Evolutionary conservation across 2,329 filamentous ascomycete genomes (phyloP).

Genomic region (Exophiala xenobiotica): DNA sequence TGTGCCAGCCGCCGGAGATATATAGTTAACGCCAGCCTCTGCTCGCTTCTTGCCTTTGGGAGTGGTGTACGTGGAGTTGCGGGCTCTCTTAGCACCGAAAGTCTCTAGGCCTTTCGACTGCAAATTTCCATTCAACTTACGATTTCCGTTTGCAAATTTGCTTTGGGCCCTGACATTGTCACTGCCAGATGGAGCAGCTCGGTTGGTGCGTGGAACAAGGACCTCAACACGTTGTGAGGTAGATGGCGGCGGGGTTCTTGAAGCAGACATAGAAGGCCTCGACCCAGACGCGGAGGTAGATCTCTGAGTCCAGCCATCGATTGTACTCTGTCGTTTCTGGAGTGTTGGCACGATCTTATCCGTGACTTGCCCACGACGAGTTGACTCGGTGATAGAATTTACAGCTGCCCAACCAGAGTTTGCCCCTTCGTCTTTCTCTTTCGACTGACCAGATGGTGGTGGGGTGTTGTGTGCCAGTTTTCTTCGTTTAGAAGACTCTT

Average conservation of each 20-base stretch:
- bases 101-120: background rate
- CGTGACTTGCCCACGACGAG: constrained; percentile 10
- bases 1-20: constrained; percentile 10
- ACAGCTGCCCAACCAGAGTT: background rate
- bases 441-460: constrained; percentile 17
- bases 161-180: background rate
- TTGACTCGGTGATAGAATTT: background rate
- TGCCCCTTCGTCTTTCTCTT: background rate
- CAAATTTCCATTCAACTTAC: background rate
- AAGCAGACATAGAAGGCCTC: constrained; percentile 19
- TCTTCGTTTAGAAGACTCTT: constrained; percentile 11
- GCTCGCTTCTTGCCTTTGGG: constrained; percentile 24
- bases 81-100: constrained; percentile 4
- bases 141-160: background rate
- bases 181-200: constrained; percentile 12
- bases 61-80: constrained; percentile 16
- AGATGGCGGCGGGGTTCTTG: constrained; percentile 5
- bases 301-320: constrained; percentile 22
- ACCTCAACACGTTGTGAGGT: constrained; percentile 12
- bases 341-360: constrained; percentile 19
- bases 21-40: constrained; percentile 19
- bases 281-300: constrained; percentile 15
- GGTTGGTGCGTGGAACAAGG: constrained; percentile 16
- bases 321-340: constrained; percentile 20
- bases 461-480: constrained; percentile 11